phyloP scores from a whole-genome alignment of 345 rosid species.

The Leavenworthia alabamica region DNA sequence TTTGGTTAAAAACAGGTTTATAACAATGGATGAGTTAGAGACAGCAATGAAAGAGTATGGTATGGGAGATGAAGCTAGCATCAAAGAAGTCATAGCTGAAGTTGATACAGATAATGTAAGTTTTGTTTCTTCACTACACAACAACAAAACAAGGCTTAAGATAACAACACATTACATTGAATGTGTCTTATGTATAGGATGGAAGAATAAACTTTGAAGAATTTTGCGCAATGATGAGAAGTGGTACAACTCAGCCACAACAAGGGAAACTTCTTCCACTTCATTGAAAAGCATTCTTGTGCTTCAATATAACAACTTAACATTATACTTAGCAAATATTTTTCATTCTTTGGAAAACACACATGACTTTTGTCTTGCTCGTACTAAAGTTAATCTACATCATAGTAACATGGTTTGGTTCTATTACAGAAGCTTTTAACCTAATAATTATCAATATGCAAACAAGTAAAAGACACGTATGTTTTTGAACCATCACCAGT shows the following conservation, averaged over 20 bases:
- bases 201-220: conserved; percentile 43
- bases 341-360: no score
- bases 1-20: conserved; percentile 35
- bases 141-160: neutral
- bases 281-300: neutral
- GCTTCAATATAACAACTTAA: neutral
- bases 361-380: no score
- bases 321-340: neutral
- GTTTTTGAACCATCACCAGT: no score
- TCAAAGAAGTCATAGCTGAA: conserved; percentile 68
- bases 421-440: neutral
- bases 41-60: conserved; percentile 80
- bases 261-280: neutral
- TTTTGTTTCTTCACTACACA: neutral
- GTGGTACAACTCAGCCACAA: conserved; percentile 10
- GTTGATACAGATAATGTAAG: conserved; percentile 85
- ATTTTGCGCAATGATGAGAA: conserved; percentile 32
- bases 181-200: conserved; percentile 21
- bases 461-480: neutral
- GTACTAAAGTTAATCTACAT: no score
- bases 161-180: neutral
- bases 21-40: conserved; percentile 78
- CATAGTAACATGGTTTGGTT: no score
- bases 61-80: conserved; percentile 69
- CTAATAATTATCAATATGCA: neutral